phyloP scores from a whole-genome alignment of 441 rosid genomes.

The Erodium moschatum region DNA sequence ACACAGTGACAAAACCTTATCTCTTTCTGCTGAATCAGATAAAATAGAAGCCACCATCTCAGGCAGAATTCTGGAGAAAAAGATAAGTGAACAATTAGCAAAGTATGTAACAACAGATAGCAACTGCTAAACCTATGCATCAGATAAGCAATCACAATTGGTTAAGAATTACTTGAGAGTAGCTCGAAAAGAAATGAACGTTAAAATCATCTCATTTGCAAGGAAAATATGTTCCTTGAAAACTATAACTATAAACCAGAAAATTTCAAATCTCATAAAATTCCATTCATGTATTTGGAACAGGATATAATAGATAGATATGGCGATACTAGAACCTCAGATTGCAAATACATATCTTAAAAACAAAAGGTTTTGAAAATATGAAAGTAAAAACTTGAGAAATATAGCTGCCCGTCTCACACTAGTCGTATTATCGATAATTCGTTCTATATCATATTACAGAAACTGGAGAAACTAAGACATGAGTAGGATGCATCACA shows the following conservation, averaged over 20 bases:
- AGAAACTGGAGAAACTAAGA: neutral
- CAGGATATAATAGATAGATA: neutral
- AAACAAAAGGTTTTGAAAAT: neutral
- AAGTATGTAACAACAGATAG: neutral
- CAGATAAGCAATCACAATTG: neutral
- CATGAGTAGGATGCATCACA: neutral
- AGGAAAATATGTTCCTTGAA: neutral
- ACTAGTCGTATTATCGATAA: neutral
- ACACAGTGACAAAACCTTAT: constrained; percentile 50
- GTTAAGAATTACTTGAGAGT: neutral
- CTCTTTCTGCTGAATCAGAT: constrained; percentile 57
- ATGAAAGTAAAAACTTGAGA: neutral
- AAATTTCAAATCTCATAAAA: neutral
- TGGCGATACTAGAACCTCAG: neutral
- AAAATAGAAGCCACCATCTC: constrained; percentile 62
- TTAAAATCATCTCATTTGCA: neutral
- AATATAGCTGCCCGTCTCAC: neutral
- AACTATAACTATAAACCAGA: neutral
- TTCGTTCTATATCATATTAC: neutral
- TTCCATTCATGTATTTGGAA: neutral
- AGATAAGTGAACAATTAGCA: constrained; percentile 6
- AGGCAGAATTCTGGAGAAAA: constrained; percentile 59
- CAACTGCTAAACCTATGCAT: neutral
- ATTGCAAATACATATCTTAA: neutral
- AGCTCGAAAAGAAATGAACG: neutral